phyloP scores from a whole-genome alignment of 192 early-diverging fungal genomes.

The Linnemannia zychae region DNA sequence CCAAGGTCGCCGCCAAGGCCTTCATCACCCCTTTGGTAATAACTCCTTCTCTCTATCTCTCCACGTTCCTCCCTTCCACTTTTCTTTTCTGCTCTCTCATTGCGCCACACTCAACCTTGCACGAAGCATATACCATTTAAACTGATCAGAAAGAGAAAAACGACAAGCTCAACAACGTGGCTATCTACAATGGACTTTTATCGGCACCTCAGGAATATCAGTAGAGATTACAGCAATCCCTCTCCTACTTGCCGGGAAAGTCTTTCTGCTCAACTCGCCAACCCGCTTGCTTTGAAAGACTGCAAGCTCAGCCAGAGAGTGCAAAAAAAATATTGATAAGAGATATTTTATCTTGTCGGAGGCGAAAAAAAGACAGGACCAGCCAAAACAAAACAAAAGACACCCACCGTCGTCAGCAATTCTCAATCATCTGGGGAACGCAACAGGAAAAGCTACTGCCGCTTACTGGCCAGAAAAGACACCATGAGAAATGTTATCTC shows the following conservation, averaged over 20 bases:
- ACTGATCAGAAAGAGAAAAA: neutral
- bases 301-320: neutral
- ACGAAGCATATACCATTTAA: conserved; percentile 6
- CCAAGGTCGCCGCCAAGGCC: conserved; percentile 55
- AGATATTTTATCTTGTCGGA: conserved; percentile 11
- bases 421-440: conserved; percentile 5
- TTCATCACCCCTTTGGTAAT: conserved; percentile 53
- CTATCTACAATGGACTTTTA: neutral
- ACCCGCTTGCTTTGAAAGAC: neutral
- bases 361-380: conserved; percentile 10
- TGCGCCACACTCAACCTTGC: neutral
- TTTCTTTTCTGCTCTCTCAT: neutral
- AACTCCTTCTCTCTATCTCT: neutral
- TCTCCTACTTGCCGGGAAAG: neutral
- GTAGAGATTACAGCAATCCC: neutral
- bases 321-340: neutral
- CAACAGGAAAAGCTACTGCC: neutral
- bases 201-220: neutral
- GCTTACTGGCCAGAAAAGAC: neutral
- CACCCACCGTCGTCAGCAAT: neutral
- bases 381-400: conserved; percentile 8
- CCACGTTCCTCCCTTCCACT: neutral
- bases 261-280: neutral
- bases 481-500: neutral
- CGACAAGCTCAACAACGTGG: neutral